Evolutionary conservation across 2,329 filamentous ascomycete genomes (phyloP).

Genomic region (Colletotrichum eremochloae): DNA sequence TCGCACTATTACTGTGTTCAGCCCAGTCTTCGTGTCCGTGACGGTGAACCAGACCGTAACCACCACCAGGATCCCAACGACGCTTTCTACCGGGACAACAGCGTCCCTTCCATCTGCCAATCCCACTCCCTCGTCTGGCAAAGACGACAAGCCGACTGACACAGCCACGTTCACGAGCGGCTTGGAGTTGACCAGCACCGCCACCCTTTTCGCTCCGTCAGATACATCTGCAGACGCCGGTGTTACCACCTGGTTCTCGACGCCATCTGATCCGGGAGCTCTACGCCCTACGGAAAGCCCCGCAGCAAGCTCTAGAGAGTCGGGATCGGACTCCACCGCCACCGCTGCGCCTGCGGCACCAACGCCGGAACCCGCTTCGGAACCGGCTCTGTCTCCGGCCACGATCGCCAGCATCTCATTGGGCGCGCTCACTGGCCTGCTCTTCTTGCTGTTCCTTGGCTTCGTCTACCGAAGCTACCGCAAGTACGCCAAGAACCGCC

Average conservation of each 20-base stretch:
- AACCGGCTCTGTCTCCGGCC: slow-evolving; percentile 43
- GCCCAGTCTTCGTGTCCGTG: slow-evolving; percentile 40
- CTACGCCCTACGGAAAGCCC: neutral
- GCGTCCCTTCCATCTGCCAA: neutral
- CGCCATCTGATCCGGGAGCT: neutral
- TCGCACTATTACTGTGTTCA: slow-evolving; percentile 27
- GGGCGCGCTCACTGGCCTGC: slow-evolving; percentile 45
- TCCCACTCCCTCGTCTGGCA: neutral
- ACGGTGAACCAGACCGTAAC: slow-evolving; percentile 37
- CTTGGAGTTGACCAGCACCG: neutral
- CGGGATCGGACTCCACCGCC: neutral
- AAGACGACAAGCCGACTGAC: neutral
- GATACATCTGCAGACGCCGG: neutral
- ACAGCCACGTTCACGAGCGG: neutral
- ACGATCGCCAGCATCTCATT: slow-evolving; percentile 49
- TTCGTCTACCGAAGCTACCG: slow-evolving; percentile 43
- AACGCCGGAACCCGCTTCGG: slow-evolving; percentile 12
- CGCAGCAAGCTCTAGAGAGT: neutral
- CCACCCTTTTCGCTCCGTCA: neutral
- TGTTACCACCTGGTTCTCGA: slow-evolving; percentile 1
- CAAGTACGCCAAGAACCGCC: slow-evolving; percentile 30
- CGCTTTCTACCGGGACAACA: neutral
- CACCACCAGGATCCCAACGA: slow-evolving; percentile 37
- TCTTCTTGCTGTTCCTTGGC: slow-evolving; percentile 43
- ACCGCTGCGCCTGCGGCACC: slow-evolving; percentile 20